Evolutionary conservation across 2,329 filamentous ascomycete species (phyloP).

Genomic region (Knufia fluminis): DNA sequence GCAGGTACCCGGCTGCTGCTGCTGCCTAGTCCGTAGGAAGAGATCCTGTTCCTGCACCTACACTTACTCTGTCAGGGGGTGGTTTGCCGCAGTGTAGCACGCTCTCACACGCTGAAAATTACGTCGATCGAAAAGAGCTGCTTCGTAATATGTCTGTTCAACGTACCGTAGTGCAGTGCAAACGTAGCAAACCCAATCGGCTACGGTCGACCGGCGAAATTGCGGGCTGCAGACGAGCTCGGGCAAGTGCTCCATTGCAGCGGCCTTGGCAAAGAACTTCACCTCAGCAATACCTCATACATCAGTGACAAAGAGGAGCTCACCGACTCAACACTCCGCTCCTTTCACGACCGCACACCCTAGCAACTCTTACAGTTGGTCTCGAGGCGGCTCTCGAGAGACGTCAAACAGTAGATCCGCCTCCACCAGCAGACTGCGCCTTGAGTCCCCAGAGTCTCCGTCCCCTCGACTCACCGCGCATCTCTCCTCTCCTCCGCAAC

Average conservation of each 20-base stretch:
- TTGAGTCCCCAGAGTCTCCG: neutral
- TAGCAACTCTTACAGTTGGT: neutral
- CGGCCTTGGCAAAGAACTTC: slow-evolving; percentile 7
- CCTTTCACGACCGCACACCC: neutral
- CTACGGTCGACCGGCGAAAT: slow-evolving; percentile 2
- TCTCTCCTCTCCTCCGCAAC: neutral
- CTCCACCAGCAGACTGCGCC: neutral
- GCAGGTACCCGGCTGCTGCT: too few relatives aligned
- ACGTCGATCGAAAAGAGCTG: too few relatives aligned
- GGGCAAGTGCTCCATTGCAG: neutral
- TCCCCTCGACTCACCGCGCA: neutral
- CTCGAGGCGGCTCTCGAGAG: neutral
- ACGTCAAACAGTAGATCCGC: neutral
- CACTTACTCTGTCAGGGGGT: too few relatives aligned
- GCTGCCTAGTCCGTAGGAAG: too few relatives aligned
- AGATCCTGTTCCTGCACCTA: too few relatives aligned
- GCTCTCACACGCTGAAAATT: too few relatives aligned
- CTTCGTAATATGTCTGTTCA: too few relatives aligned
- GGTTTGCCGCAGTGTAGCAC: too few relatives aligned
- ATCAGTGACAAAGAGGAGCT: neutral
- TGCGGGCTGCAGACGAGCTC: neutral
- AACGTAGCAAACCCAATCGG: neutral
- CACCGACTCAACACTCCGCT: neutral
- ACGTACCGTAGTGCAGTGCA: neutral
- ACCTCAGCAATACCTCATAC: neutral